Percentiles rank a stretch among this genome's conserved stretches.
These are phyloP conservation scores for Cryptosporidium ubiquitum DNA, from an alignment of 169 alveolate genomes.

Conservation along the genomic window DNA sequence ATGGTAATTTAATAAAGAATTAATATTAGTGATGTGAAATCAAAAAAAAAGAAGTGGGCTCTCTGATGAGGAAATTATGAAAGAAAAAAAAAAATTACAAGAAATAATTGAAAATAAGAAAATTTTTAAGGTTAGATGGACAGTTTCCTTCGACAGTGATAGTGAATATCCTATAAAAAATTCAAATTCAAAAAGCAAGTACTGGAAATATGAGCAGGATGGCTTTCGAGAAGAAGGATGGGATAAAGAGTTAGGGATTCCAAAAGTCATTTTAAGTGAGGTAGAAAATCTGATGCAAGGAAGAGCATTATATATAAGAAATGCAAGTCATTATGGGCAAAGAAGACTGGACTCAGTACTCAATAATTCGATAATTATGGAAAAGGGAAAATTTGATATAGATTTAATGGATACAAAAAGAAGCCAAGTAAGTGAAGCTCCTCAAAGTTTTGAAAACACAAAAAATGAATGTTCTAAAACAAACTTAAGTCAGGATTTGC, in stretches of 20 bases:
- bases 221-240: constrained; percentile 13
- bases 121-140: background rate
- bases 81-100: background rate
- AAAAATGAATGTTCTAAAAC: background rate
- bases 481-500: background rate
- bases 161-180: background rate
- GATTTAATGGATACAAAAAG: background rate
- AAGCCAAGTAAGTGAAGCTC: background rate
- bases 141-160: background rate
- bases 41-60: background rate
- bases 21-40: background rate
- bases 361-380: background rate
- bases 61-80: background rate
- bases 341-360: background rate
- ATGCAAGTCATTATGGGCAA: constrained; percentile 9
- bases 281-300: constrained; percentile 9
- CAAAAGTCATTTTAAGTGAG: background rate
- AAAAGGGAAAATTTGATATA: background rate
- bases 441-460: background rate
- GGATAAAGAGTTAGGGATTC: background rate
- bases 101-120: background rate
- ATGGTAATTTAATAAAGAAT: background rate
- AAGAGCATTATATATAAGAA: background rate
- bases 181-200: background rate
- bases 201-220: constrained; percentile 29